These are phyloP conservation scores for Xylaria acuta DNA, from an alignment of 495 filamentous ascomycete species.

Conservation along the genomic window DNA sequence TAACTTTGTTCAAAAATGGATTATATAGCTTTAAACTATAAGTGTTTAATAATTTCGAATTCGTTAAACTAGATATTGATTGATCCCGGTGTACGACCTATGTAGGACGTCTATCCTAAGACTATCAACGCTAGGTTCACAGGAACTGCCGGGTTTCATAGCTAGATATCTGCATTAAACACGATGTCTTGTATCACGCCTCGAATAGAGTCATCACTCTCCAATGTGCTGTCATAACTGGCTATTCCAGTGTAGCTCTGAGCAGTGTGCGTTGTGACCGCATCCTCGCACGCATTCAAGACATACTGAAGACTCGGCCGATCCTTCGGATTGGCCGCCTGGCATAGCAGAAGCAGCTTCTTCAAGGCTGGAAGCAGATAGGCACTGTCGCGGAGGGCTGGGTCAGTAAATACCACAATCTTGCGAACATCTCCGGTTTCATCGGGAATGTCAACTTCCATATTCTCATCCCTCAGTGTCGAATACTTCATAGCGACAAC, in stretches of 20 bases:
- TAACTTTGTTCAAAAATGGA: too few species aligned
- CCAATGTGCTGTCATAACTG: constrained; percentile 1
- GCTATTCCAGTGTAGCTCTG: constrained; percentile 5
- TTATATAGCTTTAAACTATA: too few species aligned
- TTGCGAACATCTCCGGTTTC: background rate
- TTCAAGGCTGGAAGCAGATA: background rate
- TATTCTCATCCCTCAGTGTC: constrained; percentile 5
- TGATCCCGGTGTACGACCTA: background rate
- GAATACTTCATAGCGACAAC: constrained; percentile 14
- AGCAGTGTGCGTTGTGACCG: background rate
- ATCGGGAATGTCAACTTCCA: constrained; percentile 13
- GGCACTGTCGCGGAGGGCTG: constrained; percentile 4
- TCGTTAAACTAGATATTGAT: too few species aligned
- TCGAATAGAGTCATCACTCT: constrained; percentile 13
- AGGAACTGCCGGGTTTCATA: background rate
- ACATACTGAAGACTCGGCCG: constrained; percentile 4
- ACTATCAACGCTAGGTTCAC: background rate
- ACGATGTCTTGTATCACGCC: background rate
- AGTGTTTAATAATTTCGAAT: too few species aligned
- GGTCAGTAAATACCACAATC: constrained; percentile 7
- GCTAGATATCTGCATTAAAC: constrained; percentile 8
- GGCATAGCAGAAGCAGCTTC: constrained; percentile 14
- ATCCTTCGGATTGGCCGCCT: constrained; percentile 10
- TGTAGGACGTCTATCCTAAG: background rate
- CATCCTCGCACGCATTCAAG: constrained; percentile 1